These are phyloP conservation scores for Paramyrothecium sp. DNA, from an alignment of 2,329 filamentous ascomycete species.

Conservation along the genomic window DNA sequence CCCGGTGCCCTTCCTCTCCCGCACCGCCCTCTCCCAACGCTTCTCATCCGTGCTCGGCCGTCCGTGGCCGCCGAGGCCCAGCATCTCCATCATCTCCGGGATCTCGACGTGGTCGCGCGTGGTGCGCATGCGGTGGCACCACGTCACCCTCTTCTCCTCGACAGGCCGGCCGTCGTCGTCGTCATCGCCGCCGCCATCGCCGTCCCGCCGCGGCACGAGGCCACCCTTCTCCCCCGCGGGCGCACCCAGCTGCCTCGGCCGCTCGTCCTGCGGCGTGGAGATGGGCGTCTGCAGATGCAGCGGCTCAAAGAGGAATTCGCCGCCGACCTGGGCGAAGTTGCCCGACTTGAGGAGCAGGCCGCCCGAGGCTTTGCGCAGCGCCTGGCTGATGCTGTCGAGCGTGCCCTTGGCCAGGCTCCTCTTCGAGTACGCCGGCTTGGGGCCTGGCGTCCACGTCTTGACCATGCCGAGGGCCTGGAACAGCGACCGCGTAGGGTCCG, in stretches of 20 bases:
- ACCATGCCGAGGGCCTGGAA: slow-evolving; percentile 70
- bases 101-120: slow-evolving; percentile 78
- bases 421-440: slow-evolving; percentile 62
- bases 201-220: neutral
- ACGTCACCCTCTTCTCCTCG: slow-evolving; percentile 64
- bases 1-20: slow-evolving; percentile 52
- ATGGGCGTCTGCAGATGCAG: slow-evolving; percentile 41
- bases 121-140: slow-evolving; percentile 80
- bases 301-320: slow-evolving; percentile 75
- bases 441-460: slow-evolving; percentile 59
- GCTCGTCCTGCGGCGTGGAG: slow-evolving; percentile 38
- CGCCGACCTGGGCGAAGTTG: slow-evolving; percentile 68
- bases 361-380: slow-evolving; percentile 53
- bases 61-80: slow-evolving; percentile 52
- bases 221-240: slow-evolving; percentile 11
- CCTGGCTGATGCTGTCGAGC: slow-evolving; percentile 55
- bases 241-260: slow-evolving; percentile 15
- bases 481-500: slow-evolving; percentile 67
- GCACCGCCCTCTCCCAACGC: slow-evolving; percentile 45
- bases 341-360: slow-evolving; percentile 64
- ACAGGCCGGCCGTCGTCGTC: slow-evolving; percentile 24
- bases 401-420: slow-evolving; percentile 51
- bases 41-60: slow-evolving; percentile 36
- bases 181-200: slow-evolving; percentile 21
- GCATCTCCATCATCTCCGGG: slow-evolving; percentile 59